Evolutionary conservation across 2,329 filamentous ascomycete genomes (phyloP).

Genomic region (Colletotrichum theobromicola): DNA sequence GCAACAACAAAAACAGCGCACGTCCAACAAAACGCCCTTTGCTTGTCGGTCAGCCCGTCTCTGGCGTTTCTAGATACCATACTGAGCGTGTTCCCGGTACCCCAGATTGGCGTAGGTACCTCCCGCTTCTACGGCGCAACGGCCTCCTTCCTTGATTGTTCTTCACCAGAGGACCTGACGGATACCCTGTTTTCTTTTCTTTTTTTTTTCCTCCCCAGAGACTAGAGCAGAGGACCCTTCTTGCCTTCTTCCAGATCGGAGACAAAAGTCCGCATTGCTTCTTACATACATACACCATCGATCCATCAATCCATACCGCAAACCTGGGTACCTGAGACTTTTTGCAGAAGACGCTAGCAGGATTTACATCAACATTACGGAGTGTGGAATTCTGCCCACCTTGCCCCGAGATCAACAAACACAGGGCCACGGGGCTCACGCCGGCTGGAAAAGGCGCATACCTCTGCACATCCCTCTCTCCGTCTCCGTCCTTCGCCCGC

Average conservation of each 20-base stretch:
- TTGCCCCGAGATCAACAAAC: not conserved
- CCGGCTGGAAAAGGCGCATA: not conserved
- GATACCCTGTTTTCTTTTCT: not conserved
- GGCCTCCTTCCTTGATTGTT: not conserved
- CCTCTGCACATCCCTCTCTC: not conserved
- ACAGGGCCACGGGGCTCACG: not conserved
- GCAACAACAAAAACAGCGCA: not conserved
- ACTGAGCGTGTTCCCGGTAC: not conserved
- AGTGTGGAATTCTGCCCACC: not conserved
- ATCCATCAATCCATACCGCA: not conserved
- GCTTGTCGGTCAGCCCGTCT: not conserved
- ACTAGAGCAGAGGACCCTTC: not conserved
- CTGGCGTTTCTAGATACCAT: not conserved
- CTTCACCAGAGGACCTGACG: not conserved
- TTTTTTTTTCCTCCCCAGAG: not conserved
- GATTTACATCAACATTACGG: constrained; percentile 9
- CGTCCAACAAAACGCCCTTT: not conserved
- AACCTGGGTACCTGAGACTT: not conserved
- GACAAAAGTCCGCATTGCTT: not conserved
- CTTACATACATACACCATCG: not conserved
- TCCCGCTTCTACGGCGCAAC: not conserved
- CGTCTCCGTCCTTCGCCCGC: not conserved
- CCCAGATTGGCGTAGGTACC: not conserved
- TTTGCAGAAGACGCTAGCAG: not conserved
- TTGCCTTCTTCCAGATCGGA: not conserved